A percentile compares a stretch with the other conserved stretches of the same genome.
Evolutionary conservation across 1,284 basidiomycete species (phyloP).

Genomic region (Boletus smithii): DNA sequence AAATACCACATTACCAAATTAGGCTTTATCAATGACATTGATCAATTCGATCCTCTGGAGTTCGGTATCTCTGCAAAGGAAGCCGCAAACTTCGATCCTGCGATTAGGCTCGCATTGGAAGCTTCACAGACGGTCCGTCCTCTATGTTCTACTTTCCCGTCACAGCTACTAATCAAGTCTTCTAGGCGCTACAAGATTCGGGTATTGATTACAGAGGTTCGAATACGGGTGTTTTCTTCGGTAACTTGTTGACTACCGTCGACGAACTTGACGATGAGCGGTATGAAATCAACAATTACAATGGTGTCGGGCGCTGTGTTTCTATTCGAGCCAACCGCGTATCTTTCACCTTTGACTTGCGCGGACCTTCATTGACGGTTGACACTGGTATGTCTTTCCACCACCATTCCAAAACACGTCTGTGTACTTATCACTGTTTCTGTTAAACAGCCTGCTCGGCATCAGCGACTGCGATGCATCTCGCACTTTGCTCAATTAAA

Average conservation of each 20-base stretch:
- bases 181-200: conserved; percentile 32
- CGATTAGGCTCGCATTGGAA: conserved; percentile 22
- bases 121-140: conserved; percentile 26
- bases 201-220: conserved; percentile 35
- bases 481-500: conserved; percentile 44
- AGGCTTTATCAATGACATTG: conserved; percentile 32
- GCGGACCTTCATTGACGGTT: conserved; percentile 44
- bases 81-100: conserved; percentile 27
- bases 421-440: too few species aligned
- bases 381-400: conserved; percentile 41
- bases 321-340: conserved; percentile 42
- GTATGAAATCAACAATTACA: conserved; percentile 26
- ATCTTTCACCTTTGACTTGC: conserved; percentile 48
- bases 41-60: conserved; percentile 31
- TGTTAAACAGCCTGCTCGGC: conserved; percentile 39
- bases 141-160: neutral
- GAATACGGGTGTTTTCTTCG: conserved; percentile 35
- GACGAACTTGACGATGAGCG: conserved; percentile 31
- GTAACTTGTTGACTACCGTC: conserved; percentile 26
- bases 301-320: conserved; percentile 28
- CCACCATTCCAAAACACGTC: too few species aligned
- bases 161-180: neutral
- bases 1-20: conserved; percentile 29
- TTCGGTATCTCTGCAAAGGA: conserved; percentile 34
- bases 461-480: conserved; percentile 43